phyloP scores from a whole-genome alignment of 2,329 filamentous ascomycete species.

The Pseudogymnoascus sp. region DNA sequence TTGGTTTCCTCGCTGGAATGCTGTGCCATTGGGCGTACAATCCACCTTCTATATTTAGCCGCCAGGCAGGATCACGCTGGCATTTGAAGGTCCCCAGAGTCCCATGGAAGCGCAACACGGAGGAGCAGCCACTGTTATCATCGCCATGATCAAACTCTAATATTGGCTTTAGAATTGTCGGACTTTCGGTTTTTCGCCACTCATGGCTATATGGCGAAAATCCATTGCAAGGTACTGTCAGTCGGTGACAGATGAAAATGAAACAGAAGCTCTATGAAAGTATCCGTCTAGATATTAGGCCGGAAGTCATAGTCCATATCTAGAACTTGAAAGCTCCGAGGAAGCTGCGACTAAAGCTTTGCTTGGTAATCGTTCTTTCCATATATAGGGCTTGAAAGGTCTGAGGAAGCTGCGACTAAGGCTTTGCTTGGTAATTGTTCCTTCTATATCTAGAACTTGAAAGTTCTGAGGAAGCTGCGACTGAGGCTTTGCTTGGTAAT shows the following conservation, averaged over 20 bases:
- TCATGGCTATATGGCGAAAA: not conserved
- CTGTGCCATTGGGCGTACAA: slow-evolving; percentile 65
- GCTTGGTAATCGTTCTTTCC: not conserved
- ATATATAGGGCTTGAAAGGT: not conserved
- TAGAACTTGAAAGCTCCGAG: not conserved
- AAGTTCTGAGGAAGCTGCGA: no score
- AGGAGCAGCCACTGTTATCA: not conserved
- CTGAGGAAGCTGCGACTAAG: no score
- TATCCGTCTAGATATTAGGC: not conserved
- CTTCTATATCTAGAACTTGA: not conserved
- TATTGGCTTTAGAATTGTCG: not conserved
- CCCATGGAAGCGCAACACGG: not conserved
- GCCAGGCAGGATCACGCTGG: not conserved
- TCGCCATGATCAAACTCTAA: not conserved
- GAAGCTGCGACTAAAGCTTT: not conserved
- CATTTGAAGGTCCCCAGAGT: not conserved
- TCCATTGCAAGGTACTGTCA: not conserved
- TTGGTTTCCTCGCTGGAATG: slow-evolving; percentile 79
- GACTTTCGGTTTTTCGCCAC: not conserved
- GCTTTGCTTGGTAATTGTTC: not conserved
- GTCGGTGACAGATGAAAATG: not conserved
- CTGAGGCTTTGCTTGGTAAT: not conserved
- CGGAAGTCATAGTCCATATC: not conserved
- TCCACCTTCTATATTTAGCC: slow-evolving; percentile 8
- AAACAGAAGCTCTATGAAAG: not conserved